A percentile compares a stretch with the other conserved stretches of the same genome.
These are phyloP conservation scores for Scalesia atractyloides DNA, from an alignment of 129 eudicot genomes.

Conservation along the genomic window DNA sequence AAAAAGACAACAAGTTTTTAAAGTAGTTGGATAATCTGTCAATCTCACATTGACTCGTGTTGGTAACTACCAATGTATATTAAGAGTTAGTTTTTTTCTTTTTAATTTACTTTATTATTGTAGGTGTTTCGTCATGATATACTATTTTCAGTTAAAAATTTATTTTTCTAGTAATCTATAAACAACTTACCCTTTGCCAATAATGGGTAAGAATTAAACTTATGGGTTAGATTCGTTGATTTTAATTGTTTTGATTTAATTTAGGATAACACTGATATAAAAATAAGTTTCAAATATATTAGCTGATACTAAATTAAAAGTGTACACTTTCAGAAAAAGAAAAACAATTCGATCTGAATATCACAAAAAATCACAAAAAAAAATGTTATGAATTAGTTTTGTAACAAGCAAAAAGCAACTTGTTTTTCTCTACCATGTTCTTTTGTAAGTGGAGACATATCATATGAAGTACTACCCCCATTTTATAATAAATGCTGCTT, in stretches of 20 bases:
- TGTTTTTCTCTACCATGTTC: background rate
- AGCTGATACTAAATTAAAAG: background rate
- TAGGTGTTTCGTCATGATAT: too few species aligned
- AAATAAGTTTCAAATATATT: background rate
- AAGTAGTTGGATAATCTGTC: too few species aligned
- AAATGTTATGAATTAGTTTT: background rate
- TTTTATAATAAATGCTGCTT: background rate
- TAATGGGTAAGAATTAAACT: background rate
- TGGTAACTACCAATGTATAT: too few species aligned
- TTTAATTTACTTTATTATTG: too few species aligned
- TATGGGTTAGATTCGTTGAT: background rate
- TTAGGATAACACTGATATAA: too few species aligned
- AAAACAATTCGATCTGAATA: background rate
- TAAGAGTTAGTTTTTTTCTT: too few species aligned
- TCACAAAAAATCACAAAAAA: background rate
- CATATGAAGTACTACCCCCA: background rate
- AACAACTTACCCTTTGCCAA: too few species aligned
- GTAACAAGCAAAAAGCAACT: constrained; percentile 4
- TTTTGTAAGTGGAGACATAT: background rate
- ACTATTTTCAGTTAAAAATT: too few species aligned
- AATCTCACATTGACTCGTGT: too few species aligned
- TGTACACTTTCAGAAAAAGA: background rate
- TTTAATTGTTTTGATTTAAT: background rate
- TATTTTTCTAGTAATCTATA: too few species aligned
- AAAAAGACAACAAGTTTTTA: too few species aligned